Evolutionary conservation across 2,329 filamentous ascomycete genomes (phyloP).

Genomic region (Coniella vitis): DNA sequence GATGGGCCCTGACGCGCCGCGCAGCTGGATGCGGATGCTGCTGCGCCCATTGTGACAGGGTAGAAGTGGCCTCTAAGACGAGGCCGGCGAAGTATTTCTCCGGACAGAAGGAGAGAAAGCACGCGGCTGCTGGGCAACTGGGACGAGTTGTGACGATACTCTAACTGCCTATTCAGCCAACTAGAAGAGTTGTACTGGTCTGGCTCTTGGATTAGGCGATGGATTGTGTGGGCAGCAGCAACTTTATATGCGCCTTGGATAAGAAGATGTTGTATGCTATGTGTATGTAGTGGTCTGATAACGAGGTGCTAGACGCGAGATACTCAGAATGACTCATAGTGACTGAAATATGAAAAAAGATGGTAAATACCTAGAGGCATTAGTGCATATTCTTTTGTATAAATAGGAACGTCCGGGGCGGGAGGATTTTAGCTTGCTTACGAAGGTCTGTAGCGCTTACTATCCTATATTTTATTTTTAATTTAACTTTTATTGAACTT

Average conservation of each 20-base stretch:
- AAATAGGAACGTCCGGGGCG: too few species aligned
- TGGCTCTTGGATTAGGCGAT: not conserved
- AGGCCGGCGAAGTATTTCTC: conserved; percentile 20
- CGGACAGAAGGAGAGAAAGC: not conserved
- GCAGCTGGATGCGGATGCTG: conserved; percentile 18
- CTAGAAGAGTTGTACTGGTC: not conserved
- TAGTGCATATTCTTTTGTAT: too few species aligned
- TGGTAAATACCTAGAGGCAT: too few species aligned
- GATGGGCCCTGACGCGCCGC: conserved; percentile 16
- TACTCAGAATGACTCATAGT: conserved; percentile 2
- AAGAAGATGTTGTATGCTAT: not conserved
- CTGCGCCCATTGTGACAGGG: conserved; percentile 25
- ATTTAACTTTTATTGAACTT: too few species aligned
- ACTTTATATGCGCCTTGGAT: not conserved
- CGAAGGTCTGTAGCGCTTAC: too few species aligned
- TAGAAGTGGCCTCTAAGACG: conserved; percentile 23
- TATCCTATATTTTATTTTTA: too few species aligned
- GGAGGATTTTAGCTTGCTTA: too few species aligned
- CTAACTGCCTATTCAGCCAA: too few species aligned
- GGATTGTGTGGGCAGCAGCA: not conserved
- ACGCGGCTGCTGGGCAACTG: not conserved
- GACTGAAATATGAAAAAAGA: not conserved
- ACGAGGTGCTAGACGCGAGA: too few species aligned
- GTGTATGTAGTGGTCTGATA: too few species aligned
- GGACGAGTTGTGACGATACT: not conserved